Base-by-base conservation (phyloP, 768 basidiomycete species). In the Podaxis sp. region DNA sequence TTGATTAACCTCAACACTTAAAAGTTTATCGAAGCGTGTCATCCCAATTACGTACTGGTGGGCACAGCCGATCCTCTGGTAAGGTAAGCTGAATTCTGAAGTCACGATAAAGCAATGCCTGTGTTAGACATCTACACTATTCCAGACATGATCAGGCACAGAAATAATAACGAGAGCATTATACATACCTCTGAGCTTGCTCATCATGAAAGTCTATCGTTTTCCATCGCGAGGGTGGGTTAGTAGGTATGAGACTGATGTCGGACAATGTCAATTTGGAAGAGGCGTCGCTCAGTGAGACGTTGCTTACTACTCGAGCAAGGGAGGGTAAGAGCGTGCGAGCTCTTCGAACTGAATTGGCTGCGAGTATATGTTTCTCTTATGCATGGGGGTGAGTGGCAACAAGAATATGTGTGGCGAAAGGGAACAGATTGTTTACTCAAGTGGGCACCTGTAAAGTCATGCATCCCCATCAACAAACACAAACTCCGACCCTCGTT, bases 171-270 rank as follows among this genome's bases (percentile, higher is more conserved):
- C 27, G 2, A 22, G 59, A 19, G 37, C 25, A 52, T 27, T 9
- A 7, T 33, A 63, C 63, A 65, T 67, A 90, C 92, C 90, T 82
- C 71, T 92, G 87, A 2, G 91, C 86, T 1, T 71, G 71, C n/a
- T 84, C 80, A 69, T 90, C 79, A 67, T 87, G 83, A 71, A 94
- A 98, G 71, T 97, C 84, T 61, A 97, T 88, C 0, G 80, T 81
- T 55, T 61, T 61, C 43, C 60, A 36, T 36, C 40, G 60, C 27
- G 60, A 61, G 22, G 60, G 43, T 27, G 53, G 60, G 22, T 61
- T 29, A 24, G 29, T 13, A 25, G 60, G 25, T 12, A 50, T 55
- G 54, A 62, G 54, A 50, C 61, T 62, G 53, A 50, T 62, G 46
- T 27, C 40, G 36, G 29, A 55, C 19, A 55, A 19, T 2, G 15